phyloP scores from a whole-genome alignment of 371 early-diverging fungal species.

The Conidiobolus incongruus region DNA sequence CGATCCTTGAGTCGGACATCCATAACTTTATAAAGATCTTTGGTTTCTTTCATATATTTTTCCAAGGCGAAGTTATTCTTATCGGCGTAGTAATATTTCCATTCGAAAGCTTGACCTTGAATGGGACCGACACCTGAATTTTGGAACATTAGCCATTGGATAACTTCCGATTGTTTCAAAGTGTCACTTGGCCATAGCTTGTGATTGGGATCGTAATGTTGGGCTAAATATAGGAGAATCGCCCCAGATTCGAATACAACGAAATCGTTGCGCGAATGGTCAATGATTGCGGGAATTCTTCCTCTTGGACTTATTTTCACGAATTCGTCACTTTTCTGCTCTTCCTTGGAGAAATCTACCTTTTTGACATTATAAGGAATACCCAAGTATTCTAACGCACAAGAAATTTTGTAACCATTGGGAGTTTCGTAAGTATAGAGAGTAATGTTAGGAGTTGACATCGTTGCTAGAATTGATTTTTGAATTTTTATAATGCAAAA shows the following conservation, averaged over 20 bases:
- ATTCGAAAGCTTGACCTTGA: slow-evolving; percentile 11
- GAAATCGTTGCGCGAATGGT: slow-evolving; percentile 15
- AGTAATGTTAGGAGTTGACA: background rate
- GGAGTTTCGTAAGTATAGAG: background rate
- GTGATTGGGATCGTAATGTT: slow-evolving; percentile 20
- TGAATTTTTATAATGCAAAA: too few relatives aligned
- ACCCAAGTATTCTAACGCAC: slow-evolving; percentile 17
- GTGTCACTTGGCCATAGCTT: slow-evolving; percentile 14
- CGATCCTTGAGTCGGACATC: slow-evolving; percentile 6
- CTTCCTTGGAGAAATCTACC: slow-evolving; percentile 11
- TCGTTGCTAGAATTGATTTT: too few relatives aligned
- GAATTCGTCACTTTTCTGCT: slow-evolving; percentile 22
- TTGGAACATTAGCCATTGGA: slow-evolving; percentile 16
- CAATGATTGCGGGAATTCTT: slow-evolving; percentile 15
- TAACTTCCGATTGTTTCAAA: slow-evolving; percentile 12
- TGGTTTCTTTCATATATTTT: slow-evolving; percentile 17
- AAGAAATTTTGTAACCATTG: slow-evolving; percentile 1
- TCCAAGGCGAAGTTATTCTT: slow-evolving; percentile 19
- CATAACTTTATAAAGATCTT: slow-evolving; percentile 11
- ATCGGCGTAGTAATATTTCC: slow-evolving; percentile 15
- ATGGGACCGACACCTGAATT: slow-evolving; percentile 14
- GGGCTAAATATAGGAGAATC: slow-evolving; percentile 21
- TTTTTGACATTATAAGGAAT: slow-evolving; percentile 7
- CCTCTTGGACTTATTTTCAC: slow-evolving; percentile 27
- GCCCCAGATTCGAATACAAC: slow-evolving; percentile 22